Evolutionary conservation across 1,284 basidiomycete species (phyloP).

Genomic region (Microbotryum intermedium): DNA sequence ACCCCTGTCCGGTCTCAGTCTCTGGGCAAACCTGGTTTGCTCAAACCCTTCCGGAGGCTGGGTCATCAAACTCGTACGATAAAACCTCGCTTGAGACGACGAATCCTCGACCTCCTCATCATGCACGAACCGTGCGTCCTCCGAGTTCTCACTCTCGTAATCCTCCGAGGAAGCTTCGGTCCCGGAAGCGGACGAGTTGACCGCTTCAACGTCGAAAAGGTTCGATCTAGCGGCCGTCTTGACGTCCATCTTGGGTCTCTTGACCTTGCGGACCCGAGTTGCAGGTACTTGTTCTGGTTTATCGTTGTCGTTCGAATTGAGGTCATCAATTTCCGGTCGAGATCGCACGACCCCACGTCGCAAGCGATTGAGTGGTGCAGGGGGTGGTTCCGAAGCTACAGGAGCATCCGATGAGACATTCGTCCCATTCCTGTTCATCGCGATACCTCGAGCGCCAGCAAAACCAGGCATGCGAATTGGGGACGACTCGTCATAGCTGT

Average conservation of each 20-base stretch:
- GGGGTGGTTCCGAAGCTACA: background rate
- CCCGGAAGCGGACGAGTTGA: slow-evolving; percentile 27
- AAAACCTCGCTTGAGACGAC: slow-evolving; percentile 36
- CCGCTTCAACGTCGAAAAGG: slow-evolving; percentile 30
- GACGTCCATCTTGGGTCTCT: slow-evolving; percentile 18
- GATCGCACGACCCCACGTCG: background rate
- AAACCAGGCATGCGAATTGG: too few species aligned
- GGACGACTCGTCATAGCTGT: too few species aligned
- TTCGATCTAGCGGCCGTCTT: slow-evolving; percentile 11
- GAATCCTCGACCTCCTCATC: slow-evolving; percentile 35
- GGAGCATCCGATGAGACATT: too few species aligned
- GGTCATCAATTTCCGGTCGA: background rate
- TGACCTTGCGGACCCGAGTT: background rate
- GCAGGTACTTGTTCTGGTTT: background rate
- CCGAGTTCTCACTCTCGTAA: slow-evolving; percentile 39
- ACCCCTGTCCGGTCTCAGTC: background rate
- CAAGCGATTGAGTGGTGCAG: background rate
- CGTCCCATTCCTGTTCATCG: too few species aligned
- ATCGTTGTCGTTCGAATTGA: background rate
- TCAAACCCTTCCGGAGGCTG: slow-evolving; percentile 34
- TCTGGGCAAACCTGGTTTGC: background rate
- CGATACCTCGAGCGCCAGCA: too few species aligned
- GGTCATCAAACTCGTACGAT: slow-evolving; percentile 38
- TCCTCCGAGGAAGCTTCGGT: slow-evolving; percentile 32
- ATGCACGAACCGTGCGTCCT: slow-evolving; percentile 39